Conservation (phyloP, 257 asterid genomes). For the Scutellaria barbata region DNA sequence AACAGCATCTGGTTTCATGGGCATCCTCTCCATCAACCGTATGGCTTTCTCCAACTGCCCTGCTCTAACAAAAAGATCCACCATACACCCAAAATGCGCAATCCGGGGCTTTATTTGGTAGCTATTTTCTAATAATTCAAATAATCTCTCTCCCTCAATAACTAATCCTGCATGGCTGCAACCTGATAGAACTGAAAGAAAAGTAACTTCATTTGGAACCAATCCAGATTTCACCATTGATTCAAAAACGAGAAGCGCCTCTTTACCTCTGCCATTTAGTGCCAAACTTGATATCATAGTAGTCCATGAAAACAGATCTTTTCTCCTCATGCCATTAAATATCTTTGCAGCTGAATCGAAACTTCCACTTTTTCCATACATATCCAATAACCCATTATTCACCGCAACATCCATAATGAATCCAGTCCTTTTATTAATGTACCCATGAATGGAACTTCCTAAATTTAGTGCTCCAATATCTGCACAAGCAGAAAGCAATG, state of each 20-base stretch:
- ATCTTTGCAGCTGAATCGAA: conserved; percentile 59
- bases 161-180: conserved; percentile 82
- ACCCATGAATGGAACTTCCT: conserved; percentile 69
- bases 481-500: conserved; percentile 84
- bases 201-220: conserved; percentile 68
- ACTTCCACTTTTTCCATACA: conserved; percentile 78
- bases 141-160: conserved; percentile 63
- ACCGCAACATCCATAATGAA: conserved; percentile 51
- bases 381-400: conserved; percentile 73
- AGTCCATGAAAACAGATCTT: conserved; percentile 77
- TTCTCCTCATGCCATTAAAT: conserved; percentile 51
- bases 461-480: conserved; percentile 79
- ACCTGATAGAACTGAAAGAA: conserved; percentile 69
- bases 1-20: conserved; percentile 73
- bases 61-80: conserved; percentile 76
- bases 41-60: conserved; percentile 62
- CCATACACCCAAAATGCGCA: conserved; percentile 80
- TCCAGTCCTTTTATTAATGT: conserved; percentile 54
- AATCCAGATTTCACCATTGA: conserved; percentile 64
- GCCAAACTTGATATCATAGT: conserved; percentile 76
- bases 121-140: conserved; percentile 39
- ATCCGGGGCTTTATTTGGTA: conserved; percentile 49
- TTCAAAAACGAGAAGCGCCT: conserved; percentile 59
- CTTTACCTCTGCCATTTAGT: conserved; percentile 64
- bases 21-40: conserved; percentile 56